phyloP scores from a whole-genome alignment of 176 grass and related monocot species.

The Guadua angustifolia region DNA sequence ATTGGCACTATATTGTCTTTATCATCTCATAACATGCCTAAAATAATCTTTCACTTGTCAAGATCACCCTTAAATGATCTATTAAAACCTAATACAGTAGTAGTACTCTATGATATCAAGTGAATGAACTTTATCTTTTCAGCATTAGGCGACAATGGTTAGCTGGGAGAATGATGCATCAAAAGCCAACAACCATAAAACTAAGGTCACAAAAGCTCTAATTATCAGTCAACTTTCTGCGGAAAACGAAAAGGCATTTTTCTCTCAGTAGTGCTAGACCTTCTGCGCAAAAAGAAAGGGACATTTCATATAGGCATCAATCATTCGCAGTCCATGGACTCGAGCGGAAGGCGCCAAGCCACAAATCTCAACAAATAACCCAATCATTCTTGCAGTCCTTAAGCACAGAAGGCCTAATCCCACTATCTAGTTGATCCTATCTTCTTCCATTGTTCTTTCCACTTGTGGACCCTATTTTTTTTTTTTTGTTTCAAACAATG shows the following conservation, averaged over 20 bases:
- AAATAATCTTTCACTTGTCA: background rate
- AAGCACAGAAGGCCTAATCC: slow-evolving; percentile 14
- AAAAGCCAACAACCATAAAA: slow-evolving; percentile 42
- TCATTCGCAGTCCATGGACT: slow-evolving; percentile 43
- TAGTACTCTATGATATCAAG: background rate
- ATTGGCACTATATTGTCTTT: background rate
- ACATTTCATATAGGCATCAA: slow-evolving; percentile 33
- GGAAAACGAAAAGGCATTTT: slow-evolving; percentile 4
- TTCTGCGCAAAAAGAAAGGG: slow-evolving; percentile 40
- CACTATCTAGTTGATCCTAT: slow-evolving; percentile 30
- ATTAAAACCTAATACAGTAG: background rate
- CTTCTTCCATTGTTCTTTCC: slow-evolving; percentile 32
- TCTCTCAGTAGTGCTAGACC: background rate
- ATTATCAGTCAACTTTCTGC: slow-evolving; percentile 47
- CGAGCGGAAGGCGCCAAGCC: slow-evolving; percentile 15
- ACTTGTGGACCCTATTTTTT: background rate
- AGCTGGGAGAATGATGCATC: slow-evolving; percentile 43
- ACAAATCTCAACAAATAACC: slow-evolving; percentile 33
- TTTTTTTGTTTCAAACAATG: background rate
- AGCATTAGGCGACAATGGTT: slow-evolving; percentile 23
- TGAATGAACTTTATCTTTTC: slow-evolving; percentile 7
- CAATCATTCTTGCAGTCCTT: slow-evolving; percentile 38
- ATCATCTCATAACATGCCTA: background rate
- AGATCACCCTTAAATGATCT: background rate
- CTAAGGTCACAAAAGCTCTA: slow-evolving; percentile 41